Base-by-base conservation (phyloP, 164 flowering plant species). In the Berberis vulgaris region DNA sequence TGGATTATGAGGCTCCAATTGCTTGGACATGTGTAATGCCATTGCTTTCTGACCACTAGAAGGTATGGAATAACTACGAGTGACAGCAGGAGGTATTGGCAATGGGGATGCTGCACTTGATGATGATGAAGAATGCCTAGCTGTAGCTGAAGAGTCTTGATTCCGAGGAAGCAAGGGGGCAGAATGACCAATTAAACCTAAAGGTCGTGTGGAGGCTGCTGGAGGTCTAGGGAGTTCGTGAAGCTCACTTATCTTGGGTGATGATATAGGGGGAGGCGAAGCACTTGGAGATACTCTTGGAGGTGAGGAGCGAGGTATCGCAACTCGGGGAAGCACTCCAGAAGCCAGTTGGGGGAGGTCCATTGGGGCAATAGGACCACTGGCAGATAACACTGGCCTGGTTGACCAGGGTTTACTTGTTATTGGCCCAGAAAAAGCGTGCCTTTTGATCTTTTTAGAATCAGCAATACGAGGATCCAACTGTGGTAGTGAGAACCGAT, bases 211-310 rank as follows among this genome's bases (percentile, higher is more conserved):
- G 61, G 43, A 65, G 13, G 59, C 55, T 39, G 59, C 62, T 38
- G 98, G 98, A 0, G 98, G 98, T 67, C 91, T 77, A 4, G 98
- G 98, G 70, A 93, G 98, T 76, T 93, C 96, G 67, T 93, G 98
- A 70, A 90, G 97, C 71, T 93, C 97, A 72, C 83, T 86, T 69
- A 93, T 90, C 73, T 78, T 89, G 6, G 94, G 97, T 42, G 96
- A 76, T 39, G 89, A 83, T n/a, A 64, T 57, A 62, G 76, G 75
- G 61, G 82, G 76, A 44, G 93, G 91, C 7, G 91, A 84, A 49
- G 77, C 71, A 72, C 60, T 70, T 49, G 85, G 84, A 57, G 96
- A 88, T 12, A 74, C 72, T 77, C 72, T 84, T 39, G 91, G 91
- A 57, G 89, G 73, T 39, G 80, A 67, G 41, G 73, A 65, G 40